Evolutionary conservation across 2,329 filamentous ascomycete species (phyloP).

Genomic region (Dactylellina drechsleri): DNA sequence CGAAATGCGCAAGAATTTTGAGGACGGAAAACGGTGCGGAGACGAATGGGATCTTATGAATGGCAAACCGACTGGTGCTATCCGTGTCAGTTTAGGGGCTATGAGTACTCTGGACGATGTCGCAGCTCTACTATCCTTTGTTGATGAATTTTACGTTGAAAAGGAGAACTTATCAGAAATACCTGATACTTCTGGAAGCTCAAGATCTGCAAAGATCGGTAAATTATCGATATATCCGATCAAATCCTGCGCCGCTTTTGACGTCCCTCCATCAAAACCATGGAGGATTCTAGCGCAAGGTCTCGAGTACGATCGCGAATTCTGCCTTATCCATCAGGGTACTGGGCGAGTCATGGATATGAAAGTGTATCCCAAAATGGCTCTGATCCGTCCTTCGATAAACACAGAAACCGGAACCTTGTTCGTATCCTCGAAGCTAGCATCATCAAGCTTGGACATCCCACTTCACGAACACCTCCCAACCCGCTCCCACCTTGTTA

Average conservation of each 20-base stretch:
- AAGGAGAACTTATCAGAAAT: conserved; percentile 54
- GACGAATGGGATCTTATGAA: conserved; percentile 81
- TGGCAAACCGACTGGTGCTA: conserved; percentile 86
- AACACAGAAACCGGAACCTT: conserved; percentile 76
- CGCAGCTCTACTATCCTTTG: conserved; percentile 74
- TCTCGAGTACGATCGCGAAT: conserved; percentile 92
- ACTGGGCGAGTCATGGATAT: conserved; percentile 87
- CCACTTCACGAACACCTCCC: conserved; percentile 59
- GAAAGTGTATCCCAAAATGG: conserved; percentile 80
- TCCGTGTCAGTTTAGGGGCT: conserved; percentile 85
- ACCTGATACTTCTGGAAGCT: conserved; percentile 49
- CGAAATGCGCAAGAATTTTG: conserved; percentile 87
- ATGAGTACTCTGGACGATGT: conserved; percentile 86
- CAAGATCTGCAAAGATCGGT: conserved; percentile 39
- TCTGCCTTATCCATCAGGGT: conserved; percentile 89
- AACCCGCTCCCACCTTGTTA: conserved; percentile 60
- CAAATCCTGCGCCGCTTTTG: conserved; percentile 88
- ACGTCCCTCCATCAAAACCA: conserved; percentile 69
- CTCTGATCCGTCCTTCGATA: conserved; percentile 77
- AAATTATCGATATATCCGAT: conserved; percentile 69
- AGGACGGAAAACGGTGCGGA: conserved; percentile 84
- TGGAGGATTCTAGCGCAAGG: conserved; percentile 88
- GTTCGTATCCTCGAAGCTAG: conserved; percentile 67
- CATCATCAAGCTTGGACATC: conserved; percentile 47
- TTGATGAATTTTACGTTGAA: conserved; percentile 74